Conservation (phyloP, 2,329 filamentous ascomycete genomes). For the Claviceps maximensis region DNA sequence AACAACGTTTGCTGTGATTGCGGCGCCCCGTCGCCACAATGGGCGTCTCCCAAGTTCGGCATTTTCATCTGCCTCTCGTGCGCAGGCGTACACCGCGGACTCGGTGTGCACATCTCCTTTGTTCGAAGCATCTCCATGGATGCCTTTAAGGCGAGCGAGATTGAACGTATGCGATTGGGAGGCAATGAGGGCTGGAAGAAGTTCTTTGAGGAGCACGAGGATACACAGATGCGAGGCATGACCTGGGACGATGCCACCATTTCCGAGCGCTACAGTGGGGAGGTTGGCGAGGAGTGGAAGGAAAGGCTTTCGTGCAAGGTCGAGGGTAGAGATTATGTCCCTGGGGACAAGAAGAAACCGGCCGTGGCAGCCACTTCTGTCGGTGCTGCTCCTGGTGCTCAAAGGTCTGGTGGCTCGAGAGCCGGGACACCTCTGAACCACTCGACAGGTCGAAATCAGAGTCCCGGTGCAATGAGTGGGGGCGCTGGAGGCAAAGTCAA, state of each 20-base stretch:
- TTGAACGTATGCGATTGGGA: constrained; percentile 83
- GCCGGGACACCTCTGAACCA: constrained; percentile 29
- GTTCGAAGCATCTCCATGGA: constrained; percentile 98
- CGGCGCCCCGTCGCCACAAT: constrained; percentile 90
- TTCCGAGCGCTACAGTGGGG: constrained; percentile 77
- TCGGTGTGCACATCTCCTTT: constrained; percentile 97
- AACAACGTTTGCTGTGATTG: constrained; percentile 94
- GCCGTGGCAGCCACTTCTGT: constrained; percentile 13
- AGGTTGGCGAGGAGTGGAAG: constrained; percentile 91
- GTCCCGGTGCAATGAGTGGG: constrained; percentile 12
- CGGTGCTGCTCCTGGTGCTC: constrained; percentile 19
- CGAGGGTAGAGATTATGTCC: constrained; percentile 76
- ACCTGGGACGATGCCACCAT: constrained; percentile 82
- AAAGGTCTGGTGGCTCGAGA: constrained; percentile 22
- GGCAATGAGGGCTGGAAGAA: constrained; percentile 78
- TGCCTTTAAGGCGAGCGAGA: constrained; percentile 86
- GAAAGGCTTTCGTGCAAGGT: constrained; percentile 78
- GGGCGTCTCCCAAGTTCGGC: constrained; percentile 94
- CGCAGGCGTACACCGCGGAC: constrained; percentile 83
- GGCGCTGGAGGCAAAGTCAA: constrained; percentile 36
- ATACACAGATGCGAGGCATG: constrained; percentile 52
- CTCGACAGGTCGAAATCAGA: constrained; percentile 26
- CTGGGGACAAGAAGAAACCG: constrained; percentile 50
- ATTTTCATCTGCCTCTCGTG: constrained; percentile 98
- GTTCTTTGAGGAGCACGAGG: constrained; percentile 68